Percentiles rank a stretch among this genome's conserved stretches.
These are phyloP conservation scores for Trametes sp. DNA, from an alignment of 1,284 basidiomycete species.

Conservation along the genomic window DNA sequence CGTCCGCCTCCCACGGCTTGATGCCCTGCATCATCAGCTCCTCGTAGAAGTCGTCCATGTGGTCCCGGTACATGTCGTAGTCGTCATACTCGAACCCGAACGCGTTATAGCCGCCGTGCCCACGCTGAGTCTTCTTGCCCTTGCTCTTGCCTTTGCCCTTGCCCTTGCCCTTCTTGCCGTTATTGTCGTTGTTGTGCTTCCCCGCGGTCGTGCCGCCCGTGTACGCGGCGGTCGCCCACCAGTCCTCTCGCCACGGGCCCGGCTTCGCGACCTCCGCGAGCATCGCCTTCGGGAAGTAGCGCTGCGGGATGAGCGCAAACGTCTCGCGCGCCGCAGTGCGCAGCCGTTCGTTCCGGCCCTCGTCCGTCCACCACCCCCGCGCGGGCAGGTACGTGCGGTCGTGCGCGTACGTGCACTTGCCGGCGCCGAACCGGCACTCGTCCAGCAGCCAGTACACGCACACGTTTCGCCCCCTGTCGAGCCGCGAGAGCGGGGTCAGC, in stretches of 20 bases:
- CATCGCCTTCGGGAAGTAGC: background rate
- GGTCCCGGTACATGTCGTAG: background rate
- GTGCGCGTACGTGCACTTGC: constrained; percentile 48
- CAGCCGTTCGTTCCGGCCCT: background rate
- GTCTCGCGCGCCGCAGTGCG: background rate
- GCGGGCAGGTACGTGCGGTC: constrained; percentile 40
- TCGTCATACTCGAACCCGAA: background rate
- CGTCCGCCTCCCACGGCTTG: constrained; percentile 9
- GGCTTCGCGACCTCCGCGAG: constrained; percentile 2
- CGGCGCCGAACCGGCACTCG: constrained; percentile 11
- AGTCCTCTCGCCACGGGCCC: background rate
- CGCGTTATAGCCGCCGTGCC: background rate
- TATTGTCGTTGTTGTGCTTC: background rate
- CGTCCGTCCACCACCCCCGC: constrained; percentile 43
- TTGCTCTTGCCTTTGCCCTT: background rate
- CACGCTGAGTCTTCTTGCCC: background rate
- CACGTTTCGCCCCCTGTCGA: constrained; percentile 48
- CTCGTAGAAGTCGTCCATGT: background rate
- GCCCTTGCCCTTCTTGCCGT: background rate
- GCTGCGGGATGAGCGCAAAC: background rate
- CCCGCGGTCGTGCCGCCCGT: background rate
- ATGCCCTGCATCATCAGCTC: constrained; percentile 8
- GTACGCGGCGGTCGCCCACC: background rate
- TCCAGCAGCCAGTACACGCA: constrained; percentile 47
- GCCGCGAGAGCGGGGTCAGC: background rate